Evolutionary conservation across 31 red algal species (phyloP), one percentile per base, ranked within the genome.

Genomic region (Odonthalia washingtoniensis): DNA sequence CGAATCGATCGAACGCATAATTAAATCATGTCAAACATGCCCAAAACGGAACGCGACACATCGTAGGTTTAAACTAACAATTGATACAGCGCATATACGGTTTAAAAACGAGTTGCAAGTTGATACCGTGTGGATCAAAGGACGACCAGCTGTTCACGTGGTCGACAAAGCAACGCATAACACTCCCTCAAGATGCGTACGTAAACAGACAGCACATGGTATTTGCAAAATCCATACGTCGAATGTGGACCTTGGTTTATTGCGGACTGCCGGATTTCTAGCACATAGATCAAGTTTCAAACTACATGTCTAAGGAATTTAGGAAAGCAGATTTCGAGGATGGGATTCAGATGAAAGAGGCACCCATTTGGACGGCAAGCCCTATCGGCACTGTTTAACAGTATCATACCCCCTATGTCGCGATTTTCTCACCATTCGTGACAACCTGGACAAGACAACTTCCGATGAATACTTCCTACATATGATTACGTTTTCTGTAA

Each of bases 61-160:
- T n/a, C n/a, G n/a, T n/a, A n/a, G n/a, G n/a, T 87, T 76, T 70
- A 87, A 87, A 33, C 24, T 87, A 3, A 70, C n/a, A n/a, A n/a
- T n/a, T n/a, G n/a, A n/a, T n/a, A n/a, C n/a, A n/a, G n/a, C n/a
- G n/a, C n/a, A n/a, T n/a, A n/a, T n/a, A n/a, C n/a, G 81, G 1
- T 85, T 85, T 46, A 85, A 85, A 31, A 63, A 85, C 43, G 53
- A 53, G 4, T 63, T 85, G 0, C 39, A 61, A 9, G 67, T 85
- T 3, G 67, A 85, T 40, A 65, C 69, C 21, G 73, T 85, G 81
- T 70, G 60, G 44, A 72, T 85, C 43, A 60, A 62, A 17, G 35
- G 46, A 6, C 81, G 61, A 53, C 53, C 3, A 36, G 41, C 65
- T 70, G n/a, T n/a, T n/a, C n/a, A n/a, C n/a, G n/a, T n/a, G n/a